These are phyloP conservation scores for Hymenoscyphus albidus DNA, from an alignment of 2,329 filamentous ascomycete genomes.

Conservation along the genomic window DNA sequence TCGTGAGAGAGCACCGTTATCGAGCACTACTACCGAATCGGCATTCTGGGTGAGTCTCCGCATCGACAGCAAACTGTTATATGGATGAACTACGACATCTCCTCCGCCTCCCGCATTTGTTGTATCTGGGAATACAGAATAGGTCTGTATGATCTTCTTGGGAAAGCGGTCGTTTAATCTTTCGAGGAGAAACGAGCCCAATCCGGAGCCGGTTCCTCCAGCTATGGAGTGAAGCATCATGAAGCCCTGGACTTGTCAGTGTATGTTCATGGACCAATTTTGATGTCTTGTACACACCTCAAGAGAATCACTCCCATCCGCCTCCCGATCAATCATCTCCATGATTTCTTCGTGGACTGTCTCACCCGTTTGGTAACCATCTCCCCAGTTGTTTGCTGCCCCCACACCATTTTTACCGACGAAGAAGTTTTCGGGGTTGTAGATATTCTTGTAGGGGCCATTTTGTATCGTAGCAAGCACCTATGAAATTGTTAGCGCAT, in stretches of 20 bases:
- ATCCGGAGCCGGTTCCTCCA: slow-evolving; percentile 90
- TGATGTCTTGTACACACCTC: slow-evolving; percentile 53
- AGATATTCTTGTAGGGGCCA: slow-evolving; percentile 95
- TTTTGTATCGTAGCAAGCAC: slow-evolving; percentile 91
- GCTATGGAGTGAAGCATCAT: slow-evolving; percentile 99
- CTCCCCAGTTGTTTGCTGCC: slow-evolving; percentile 97
- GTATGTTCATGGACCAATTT: slow-evolving; percentile 10
- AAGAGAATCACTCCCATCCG: slow-evolving; percentile 93
- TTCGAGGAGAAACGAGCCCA: slow-evolving; percentile 92
- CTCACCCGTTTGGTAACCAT: slow-evolving; percentile 91
- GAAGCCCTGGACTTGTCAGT: slow-evolving; percentile 62
- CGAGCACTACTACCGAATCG: slow-evolving; percentile 93
- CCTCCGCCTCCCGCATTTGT: slow-evolving; percentile 58
- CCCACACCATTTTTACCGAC: slow-evolving; percentile 90
- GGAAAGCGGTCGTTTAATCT: slow-evolving; percentile 95
- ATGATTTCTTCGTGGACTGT: slow-evolving; percentile 93
- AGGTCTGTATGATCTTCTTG: slow-evolving; percentile 98
- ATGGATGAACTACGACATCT: slow-evolving; percentile 95
- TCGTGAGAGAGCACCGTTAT: slow-evolving; percentile 88
- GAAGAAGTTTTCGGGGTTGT: slow-evolving; percentile 99
- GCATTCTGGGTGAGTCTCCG: slow-evolving; percentile 89
- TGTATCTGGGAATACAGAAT: slow-evolving; percentile 96
- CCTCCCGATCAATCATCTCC: slow-evolving; percentile 99
- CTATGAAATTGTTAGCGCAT: slow-evolving; percentile 36
- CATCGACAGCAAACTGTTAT: slow-evolving; percentile 94